Evolutionary conservation across 108 stramenopile species (phyloP).

Genomic region (Cyclotella choctawhatcheeana): DNA sequence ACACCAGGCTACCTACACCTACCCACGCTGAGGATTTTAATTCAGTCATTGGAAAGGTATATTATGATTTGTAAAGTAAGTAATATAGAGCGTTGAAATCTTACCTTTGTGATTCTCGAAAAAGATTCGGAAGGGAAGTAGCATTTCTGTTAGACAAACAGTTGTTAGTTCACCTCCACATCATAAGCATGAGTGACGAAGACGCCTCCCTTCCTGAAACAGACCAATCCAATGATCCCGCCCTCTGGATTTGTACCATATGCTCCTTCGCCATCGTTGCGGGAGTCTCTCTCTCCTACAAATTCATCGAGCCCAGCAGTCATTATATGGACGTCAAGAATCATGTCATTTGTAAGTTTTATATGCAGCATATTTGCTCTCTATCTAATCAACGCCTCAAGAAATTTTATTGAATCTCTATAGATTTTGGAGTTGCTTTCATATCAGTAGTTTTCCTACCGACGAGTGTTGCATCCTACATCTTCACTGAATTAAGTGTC

Average conservation of each 20-base stretch:
- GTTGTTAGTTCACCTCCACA: too few species aligned
- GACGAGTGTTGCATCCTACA: slow-evolving; percentile 5
- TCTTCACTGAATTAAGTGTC: slow-evolving; percentile 40
- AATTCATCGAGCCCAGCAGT: slow-evolving; percentile 25
- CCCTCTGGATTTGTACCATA: slow-evolving; percentile 8
- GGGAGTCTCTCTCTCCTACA: slow-evolving; percentile 30
- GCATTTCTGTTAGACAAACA: too few species aligned
- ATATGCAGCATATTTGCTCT: too few species aligned
- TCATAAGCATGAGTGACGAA: slow-evolving; percentile 29
- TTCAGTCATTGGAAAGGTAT: too few species aligned
- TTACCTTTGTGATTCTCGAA: too few species aligned
- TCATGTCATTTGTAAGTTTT: slow-evolving; percentile 23
- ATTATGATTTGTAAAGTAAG: too few species aligned
- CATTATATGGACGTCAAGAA: slow-evolving; percentile 3
- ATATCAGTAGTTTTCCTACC: slow-evolving; percentile 22
- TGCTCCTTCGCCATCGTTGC: slow-evolving; percentile 38
- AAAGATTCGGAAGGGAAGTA: too few species aligned
- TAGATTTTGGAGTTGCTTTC: slow-evolving; percentile 15
- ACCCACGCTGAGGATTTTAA: too few species aligned
- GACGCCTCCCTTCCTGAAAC: background rate
- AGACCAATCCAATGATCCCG: background rate
- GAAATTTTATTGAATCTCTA: too few species aligned
- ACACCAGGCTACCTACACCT: too few species aligned
- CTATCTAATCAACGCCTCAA: too few species aligned
- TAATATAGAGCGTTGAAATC: too few species aligned